These are phyloP conservation scores for Teunomyces kruisii DNA, from an alignment of 805 yeast species.

Conservation along the genomic window DNA sequence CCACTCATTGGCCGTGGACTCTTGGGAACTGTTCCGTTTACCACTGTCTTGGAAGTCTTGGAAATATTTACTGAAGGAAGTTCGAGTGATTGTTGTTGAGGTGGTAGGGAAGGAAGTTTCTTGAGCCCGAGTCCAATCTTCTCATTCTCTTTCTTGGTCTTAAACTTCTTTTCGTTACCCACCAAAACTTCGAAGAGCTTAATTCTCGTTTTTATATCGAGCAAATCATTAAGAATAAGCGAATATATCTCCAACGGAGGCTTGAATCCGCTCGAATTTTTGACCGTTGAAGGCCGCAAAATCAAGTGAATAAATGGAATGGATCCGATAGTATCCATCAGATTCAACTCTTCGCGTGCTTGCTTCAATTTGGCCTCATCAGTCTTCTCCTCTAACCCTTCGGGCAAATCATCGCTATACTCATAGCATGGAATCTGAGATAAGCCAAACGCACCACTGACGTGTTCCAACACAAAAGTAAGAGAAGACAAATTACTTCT, in stretches of 20 bases:
- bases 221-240: slow-evolving; percentile 26
- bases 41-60: not conserved
- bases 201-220: slow-evolving; percentile 21
- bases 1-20: slow-evolving; percentile 24
- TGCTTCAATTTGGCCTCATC: slow-evolving; percentile 7
- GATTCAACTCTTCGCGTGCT: slow-evolving; percentile 21
- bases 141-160: slow-evolving; percentile 30
- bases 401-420: slow-evolving; percentile 23
- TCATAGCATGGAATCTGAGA: slow-evolving; percentile 25
- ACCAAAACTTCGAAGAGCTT: slow-evolving; percentile 20
- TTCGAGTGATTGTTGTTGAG: slow-evolving; percentile 9
- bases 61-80: slow-evolving; percentile 5
- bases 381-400: slow-evolving; percentile 1
- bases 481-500: slow-evolving; percentile 40
- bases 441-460: slow-evolving; percentile 24
- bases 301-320: slow-evolving; percentile 42
- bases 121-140: slow-evolving; percentile 21
- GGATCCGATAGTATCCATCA: slow-evolving; percentile 36
- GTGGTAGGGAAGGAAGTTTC: slow-evolving; percentile 16
- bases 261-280: slow-evolving; percentile 36
- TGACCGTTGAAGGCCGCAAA: slow-evolving; percentile 39
- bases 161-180: slow-evolving; percentile 27
- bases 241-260: slow-evolving; percentile 35
- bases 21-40: slow-evolving; percentile 8
- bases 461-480: slow-evolving; percentile 35